Evolutionary conservation across 805 yeast genomes (phyloP).

Genomic region (Sugiyamaella boreocaroliniensis): DNA sequence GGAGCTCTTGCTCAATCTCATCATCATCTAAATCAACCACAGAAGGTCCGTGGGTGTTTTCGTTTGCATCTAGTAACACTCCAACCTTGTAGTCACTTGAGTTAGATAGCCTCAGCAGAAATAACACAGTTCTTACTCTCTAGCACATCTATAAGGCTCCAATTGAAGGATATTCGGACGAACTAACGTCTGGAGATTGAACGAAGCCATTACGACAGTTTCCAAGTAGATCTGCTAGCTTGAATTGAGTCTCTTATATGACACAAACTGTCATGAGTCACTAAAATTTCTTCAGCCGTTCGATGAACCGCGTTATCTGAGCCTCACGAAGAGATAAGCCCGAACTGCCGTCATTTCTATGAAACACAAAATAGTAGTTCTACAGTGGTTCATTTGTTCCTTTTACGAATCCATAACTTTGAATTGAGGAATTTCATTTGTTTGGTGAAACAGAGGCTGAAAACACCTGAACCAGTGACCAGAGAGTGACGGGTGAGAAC

Average conservation of each 20-base stretch:
- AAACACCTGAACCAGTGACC: too few species aligned
- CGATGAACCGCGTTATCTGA: not conserved
- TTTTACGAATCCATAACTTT: too few species aligned
- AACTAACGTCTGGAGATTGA: slow-evolving; percentile 52
- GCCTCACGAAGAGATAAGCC: not conserved
- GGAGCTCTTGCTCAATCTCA: slow-evolving; percentile 52
- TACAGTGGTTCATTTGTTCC: too few species aligned
- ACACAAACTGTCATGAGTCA: not conserved
- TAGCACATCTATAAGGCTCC: slow-evolving; percentile 92
- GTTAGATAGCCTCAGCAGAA: not conserved
- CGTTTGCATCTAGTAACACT: slow-evolving; percentile 87
- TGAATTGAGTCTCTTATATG: too few species aligned
- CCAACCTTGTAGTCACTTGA: slow-evolving; percentile 74
- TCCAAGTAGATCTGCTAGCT: too few species aligned
- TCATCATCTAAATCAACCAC: slow-evolving; percentile 38
- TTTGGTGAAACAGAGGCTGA: too few species aligned
- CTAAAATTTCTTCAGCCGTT: not conserved
- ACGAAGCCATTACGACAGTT: slow-evolving; percentile 33
- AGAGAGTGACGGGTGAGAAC: too few species aligned
- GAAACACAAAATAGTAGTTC: too few species aligned
- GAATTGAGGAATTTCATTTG: too few species aligned
- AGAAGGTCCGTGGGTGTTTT: slow-evolving; percentile 89
- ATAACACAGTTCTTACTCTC: slow-evolving; percentile 47
- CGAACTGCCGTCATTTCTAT: not conserved
- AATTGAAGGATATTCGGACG: slow-evolving; percentile 79